Evolutionary conservation across 108 stramenopile species (phyloP), one percentile per base, ranked within the genome.

Genomic region (Craspedostauros australis): DNA sequence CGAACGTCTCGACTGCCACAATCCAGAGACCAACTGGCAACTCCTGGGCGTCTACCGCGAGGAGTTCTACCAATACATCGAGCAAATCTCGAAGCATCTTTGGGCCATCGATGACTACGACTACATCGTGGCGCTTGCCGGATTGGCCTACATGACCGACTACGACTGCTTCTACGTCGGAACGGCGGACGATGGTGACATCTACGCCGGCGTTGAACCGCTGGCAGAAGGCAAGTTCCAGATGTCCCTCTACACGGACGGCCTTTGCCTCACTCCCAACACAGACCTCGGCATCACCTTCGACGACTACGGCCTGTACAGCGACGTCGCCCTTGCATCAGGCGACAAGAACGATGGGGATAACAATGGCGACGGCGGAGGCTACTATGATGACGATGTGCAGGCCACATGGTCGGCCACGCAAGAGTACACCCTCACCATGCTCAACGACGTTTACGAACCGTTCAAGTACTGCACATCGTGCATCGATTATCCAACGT

Each of bases 21-120:
- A 64, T n/a, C 82, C 82, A 12, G 78, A 80, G 29, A 73, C 82
- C 15, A 57, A 75, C 20, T 91, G 89, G 89, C 31, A 75, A 38
- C 67, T 91, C 41, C 39, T 91, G 27, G 89, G 89, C 11, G 81
- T 87, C n/a, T 91, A 87, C 72, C 74, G 85, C 12, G 85, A 91
- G 58, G 89, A 91, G 49, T 82, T 84, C 41, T 91, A 91, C 66
- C 89, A 91, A 53, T 91, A 61, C 62, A 80, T 87, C 60, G 89
- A 91, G 64, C 89, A 91, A 64, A 87, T 91, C 53, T 87, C 85
- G 14, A 91, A 91, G 58, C 89, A 91, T 62, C 60, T 91, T 52
- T 91, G 89, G 88, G 83, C 83, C 34, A 77, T 87, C 60, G 73
- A 84, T 50, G 89, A 87, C n/a, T 84, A 84, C 43, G 83, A 87